Conservation (phyloP, 2,329 filamentous ascomycete species). For the Cladosporium cucumerinum region DNA sequence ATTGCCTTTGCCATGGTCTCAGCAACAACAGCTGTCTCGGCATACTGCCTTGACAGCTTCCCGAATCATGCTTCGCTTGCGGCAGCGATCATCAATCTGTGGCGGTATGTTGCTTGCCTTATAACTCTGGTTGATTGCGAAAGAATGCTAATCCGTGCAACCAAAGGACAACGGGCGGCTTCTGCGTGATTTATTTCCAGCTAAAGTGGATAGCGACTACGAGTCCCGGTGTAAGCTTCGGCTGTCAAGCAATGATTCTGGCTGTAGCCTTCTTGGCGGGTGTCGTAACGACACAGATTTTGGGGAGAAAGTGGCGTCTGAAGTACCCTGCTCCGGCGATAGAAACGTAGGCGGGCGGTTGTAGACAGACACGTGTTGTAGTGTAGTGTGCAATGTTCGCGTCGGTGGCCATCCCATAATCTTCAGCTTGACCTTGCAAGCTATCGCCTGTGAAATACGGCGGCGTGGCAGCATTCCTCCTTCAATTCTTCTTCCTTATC, state of each 20-base stretch:
- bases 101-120: conserved; percentile 22
- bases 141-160: no score
- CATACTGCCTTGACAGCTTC: conserved; percentile 36
- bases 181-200: conserved; percentile 38
- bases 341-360: background rate
- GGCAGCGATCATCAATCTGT: conserved; percentile 35
- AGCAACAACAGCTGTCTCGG: conserved; percentile 34
- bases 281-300: conserved; percentile 32
- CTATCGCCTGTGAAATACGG: background rate
- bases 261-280: conserved; percentile 31
- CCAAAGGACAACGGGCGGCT: no score
- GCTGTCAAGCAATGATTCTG: conserved; percentile 31
- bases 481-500: conserved; percentile 36
- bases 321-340: conserved; percentile 6
- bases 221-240: conserved; percentile 34
- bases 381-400: background rate
- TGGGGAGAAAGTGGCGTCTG: conserved; percentile 28
- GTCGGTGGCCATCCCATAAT: background rate
- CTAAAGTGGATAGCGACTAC: conserved; percentile 33
- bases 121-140: conserved; percentile 7
- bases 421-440: background rate
- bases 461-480: background rate
- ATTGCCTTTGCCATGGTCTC: conserved; percentile 18
- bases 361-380: background rate
- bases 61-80: conserved; percentile 34